Conservation (phyloP, 306 rosid genomes). For the Dryas drummondii region DNA sequence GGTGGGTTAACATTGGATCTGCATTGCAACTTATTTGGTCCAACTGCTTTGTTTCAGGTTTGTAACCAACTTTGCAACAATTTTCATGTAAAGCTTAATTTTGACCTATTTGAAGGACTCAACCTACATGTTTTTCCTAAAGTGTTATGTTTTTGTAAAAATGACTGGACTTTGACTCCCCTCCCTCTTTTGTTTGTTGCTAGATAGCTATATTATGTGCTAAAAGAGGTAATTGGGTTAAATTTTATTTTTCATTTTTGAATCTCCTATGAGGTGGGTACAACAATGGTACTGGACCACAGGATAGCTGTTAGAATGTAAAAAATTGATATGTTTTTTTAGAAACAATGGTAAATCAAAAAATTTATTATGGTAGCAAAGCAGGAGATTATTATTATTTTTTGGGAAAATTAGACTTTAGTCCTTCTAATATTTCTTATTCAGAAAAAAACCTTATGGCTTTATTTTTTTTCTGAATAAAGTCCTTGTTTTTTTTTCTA, state of each 20-base stretch:
- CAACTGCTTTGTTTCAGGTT: conserved; percentile 79
- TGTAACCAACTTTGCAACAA: conserved; percentile 22
- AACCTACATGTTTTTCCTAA: background rate
- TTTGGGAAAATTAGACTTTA: no score
- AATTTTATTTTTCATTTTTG: background rate
- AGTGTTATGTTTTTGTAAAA: background rate
- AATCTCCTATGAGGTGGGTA: background rate
- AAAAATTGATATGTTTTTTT: background rate
- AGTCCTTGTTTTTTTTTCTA: no score
- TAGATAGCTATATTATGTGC: background rate
- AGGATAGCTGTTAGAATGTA: background rate
- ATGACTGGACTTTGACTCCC: background rate
- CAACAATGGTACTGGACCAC: background rate
- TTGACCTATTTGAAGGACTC: background rate
- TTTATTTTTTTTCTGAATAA: no score
- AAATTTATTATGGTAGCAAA: background rate
- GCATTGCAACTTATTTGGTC: conserved; percentile 87
- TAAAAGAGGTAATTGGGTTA: background rate
- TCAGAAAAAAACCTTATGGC: no score
- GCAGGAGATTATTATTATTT: background rate
- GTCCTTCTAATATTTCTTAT: no score
- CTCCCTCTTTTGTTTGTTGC: background rate
- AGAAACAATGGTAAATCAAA: background rate
- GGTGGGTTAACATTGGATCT: conserved; percentile 80
- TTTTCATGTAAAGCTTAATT: conserved; percentile 10